A percentile compares a stretch with the other conserved stretches of the same genome.
Conservation (phyloP, 192 early-diverging fungal genomes). For the Podila horticola region DNA sequence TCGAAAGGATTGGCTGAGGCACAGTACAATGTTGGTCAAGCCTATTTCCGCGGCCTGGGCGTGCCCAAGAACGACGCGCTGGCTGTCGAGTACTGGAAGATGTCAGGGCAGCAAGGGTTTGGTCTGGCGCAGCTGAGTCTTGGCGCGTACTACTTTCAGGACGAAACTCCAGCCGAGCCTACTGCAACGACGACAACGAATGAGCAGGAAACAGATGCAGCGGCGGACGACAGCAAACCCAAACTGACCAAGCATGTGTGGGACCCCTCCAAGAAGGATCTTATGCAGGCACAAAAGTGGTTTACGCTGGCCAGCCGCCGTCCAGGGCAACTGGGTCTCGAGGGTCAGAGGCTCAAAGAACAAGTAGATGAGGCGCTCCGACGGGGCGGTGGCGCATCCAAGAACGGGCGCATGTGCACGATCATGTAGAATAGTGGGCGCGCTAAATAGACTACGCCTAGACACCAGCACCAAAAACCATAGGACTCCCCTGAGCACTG, state of each 20-base stretch:
- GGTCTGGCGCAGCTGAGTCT: constrained; percentile 60
- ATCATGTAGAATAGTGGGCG: constrained; percentile 30
- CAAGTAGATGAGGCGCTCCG: constrained; percentile 40
- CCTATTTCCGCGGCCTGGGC: constrained; percentile 57
- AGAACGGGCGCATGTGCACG: constrained; percentile 21
- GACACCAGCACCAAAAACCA: too few relatives aligned
- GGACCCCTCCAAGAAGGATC: constrained; percentile 45
- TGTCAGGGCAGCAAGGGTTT: constrained; percentile 61
- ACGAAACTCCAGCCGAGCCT: constrained; percentile 13
- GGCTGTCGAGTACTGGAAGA: constrained; percentile 61
- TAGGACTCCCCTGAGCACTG: too few relatives aligned
- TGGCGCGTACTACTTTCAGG: constrained; percentile 49
- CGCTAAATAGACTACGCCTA: too few relatives aligned
- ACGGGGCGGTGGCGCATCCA: constrained; percentile 21
- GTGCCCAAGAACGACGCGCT: constrained; percentile 54
- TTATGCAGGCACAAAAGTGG: constrained; percentile 50
- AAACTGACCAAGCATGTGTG: constrained; percentile 21
- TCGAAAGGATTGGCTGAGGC: constrained; percentile 63
- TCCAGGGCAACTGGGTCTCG: constrained; percentile 23
- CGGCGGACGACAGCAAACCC: background rate
- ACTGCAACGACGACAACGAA: background rate
- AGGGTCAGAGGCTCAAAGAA: constrained; percentile 32
- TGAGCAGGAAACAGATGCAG: background rate
- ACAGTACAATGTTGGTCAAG: constrained; percentile 61
- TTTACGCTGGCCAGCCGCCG: constrained; percentile 47